A percentile compares a stretch with the other conserved stretches of the same genome.
Evolutionary conservation across 169 alveolate species (phyloP).

Genomic region (Plasmodium yoelii): DNA sequence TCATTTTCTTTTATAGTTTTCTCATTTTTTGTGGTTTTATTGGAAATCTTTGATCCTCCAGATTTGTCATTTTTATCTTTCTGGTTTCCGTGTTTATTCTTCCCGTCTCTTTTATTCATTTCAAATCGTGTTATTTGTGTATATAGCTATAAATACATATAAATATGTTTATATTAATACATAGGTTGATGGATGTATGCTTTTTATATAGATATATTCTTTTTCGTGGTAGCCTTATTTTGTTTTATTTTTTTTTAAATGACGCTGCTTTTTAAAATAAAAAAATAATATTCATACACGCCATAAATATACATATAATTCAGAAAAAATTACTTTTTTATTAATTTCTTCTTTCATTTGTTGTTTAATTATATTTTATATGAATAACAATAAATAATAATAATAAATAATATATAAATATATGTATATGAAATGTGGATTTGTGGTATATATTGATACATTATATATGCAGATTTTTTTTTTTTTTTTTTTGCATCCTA

Average conservation of each 20-base stretch:
- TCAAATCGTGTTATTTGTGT: conserved; percentile 4
- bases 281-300: too few species aligned
- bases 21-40: not conserved
- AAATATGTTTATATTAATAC: conserved; percentile 5
- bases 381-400: too few species aligned
- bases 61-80: not conserved
- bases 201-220: not conserved
- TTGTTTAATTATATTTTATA: too few species aligned
- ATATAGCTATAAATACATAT: conserved; percentile 12
- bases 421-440: too few species aligned
- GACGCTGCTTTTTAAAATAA: too few species aligned
- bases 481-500: too few species aligned
- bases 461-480: too few species aligned
- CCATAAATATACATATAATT: too few species aligned
- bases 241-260: not conserved
- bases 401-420: too few species aligned
- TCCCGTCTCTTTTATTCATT: not conserved
- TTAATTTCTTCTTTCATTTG: too few species aligned
- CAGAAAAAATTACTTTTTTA: too few species aligned
- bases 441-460: too few species aligned
- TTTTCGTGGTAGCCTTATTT: not conserved
- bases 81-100: conserved; percentile 11
- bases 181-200: not conserved
- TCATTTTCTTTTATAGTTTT: not conserved
- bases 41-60: not conserved